A percentile compares a stretch with the other conserved stretches of the same genome.
phyloP scores from a whole-genome alignment of 164 flowering plant genomes.

The Vitis vinifera region ASM3070453v1 NC_081807.1:2908501-2909000 shows the following conservation, averaged over 20 bases:
- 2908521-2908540: slow-evolving; percentile 75
- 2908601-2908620: slow-evolving; percentile 79
- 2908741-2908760: slow-evolving; percentile 23
- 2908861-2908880: neutral
- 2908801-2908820: neutral
- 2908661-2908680: slow-evolving; percentile 49
- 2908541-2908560: slow-evolving; percentile 70
- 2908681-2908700: slow-evolving; percentile 74
- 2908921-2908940: slow-evolving; percentile 5
- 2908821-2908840: neutral
- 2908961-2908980: slow-evolving; percentile 5
- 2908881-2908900: neutral
- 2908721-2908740: slow-evolving; percentile 79
- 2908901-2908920: slow-evolving; percentile 5
- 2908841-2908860: neutral
- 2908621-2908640: slow-evolving; percentile 59
- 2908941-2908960: slow-evolving; percentile 14
- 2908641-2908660: slow-evolving; percentile 70
- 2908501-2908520: slow-evolving; percentile 68
- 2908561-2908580: slow-evolving; percentile 88
- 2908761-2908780: no score
- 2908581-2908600: slow-evolving; percentile 90
- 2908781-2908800: no score
- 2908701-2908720: slow-evolving; percentile 68
- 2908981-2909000: neutral